These are phyloP conservation scores for Medakamo hakoo DNA, from an alignment of 139 green algal genomes.

Conservation along the genomic window DNA sequence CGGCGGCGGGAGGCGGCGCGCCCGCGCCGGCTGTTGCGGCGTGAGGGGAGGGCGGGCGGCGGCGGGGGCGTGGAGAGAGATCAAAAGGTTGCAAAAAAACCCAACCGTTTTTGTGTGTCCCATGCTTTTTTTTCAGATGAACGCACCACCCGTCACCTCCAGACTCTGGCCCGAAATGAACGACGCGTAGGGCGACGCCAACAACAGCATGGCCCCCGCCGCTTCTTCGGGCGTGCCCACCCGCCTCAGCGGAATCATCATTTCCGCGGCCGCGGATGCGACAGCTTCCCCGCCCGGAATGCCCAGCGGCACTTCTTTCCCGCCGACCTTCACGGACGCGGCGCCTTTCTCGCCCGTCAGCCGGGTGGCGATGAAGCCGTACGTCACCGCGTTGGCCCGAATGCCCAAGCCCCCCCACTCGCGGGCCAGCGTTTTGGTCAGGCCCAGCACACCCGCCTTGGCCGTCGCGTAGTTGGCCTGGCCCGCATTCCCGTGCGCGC, in stretches of 20 bases:
- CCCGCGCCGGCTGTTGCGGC: too few relatives aligned
- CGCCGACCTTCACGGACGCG: conserved; percentile 34
- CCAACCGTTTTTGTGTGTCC: too few relatives aligned
- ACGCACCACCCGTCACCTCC: conserved; percentile 32
- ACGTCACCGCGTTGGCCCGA: conserved; percentile 59
- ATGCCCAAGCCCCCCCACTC: conserved; percentile 71
- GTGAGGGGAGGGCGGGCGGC: too few relatives aligned
- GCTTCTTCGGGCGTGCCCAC: conserved; percentile 53
- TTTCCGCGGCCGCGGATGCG: conserved; percentile 10
- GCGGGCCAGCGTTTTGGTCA: conserved; percentile 60
- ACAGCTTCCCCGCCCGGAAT: conserved; percentile 20
- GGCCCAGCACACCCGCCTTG: conserved; percentile 50
- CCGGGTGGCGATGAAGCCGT: conserved; percentile 60
- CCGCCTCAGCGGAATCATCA: conserved; percentile 40
- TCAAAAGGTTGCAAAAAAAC: too few relatives aligned
- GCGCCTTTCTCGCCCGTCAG: conserved; percentile 31
- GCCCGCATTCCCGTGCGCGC: conserved; percentile 29
- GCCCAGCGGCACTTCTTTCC: conserved; percentile 44
- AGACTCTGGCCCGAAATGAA: conserved; percentile 39
- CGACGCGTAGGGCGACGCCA: conserved; percentile 29
- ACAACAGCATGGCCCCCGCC: conserved; percentile 55
- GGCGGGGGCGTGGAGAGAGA: too few relatives aligned
- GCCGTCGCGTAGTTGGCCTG: conserved; percentile 53
- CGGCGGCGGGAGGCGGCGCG: too few relatives aligned
- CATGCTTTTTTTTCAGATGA: too few relatives aligned